Conservation (phyloP, 192 early-diverging fungal genomes). For the Coemansia sp. region DNA sequence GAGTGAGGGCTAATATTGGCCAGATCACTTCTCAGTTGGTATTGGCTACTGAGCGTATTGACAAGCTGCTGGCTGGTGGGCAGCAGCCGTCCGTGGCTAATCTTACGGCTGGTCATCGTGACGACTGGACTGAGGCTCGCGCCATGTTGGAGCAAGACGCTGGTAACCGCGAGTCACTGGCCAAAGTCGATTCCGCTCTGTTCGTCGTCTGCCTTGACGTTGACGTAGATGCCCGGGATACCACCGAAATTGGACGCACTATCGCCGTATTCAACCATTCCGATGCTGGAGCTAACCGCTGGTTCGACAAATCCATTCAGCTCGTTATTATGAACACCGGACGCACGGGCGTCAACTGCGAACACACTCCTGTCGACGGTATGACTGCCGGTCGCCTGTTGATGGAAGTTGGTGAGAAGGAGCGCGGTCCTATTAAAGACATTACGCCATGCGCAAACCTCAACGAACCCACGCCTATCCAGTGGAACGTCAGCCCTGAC, state of each 20-base stretch:
- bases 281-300: conserved; percentile 78
- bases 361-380: conserved; percentile 94
- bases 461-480: conserved; percentile 63
- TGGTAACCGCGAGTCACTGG: conserved; percentile 61
- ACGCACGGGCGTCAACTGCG: conserved; percentile 90
- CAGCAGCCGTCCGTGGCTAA: conserved; percentile 66
- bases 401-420: conserved; percentile 65
- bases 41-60: conserved; percentile 18
- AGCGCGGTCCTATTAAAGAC: conserved; percentile 27
- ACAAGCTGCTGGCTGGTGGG: conserved; percentile 11
- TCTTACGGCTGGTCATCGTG: conserved; percentile 86
- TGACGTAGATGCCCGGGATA: conserved; percentile 61
- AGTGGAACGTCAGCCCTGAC: conserved; percentile 68
- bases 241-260: conserved; percentile 63
- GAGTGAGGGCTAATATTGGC: conserved; percentile 62
- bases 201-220: conserved; percentile 90
- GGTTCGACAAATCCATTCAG: conserved; percentile 97
- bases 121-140: conserved; percentile 79
- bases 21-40: conserved; percentile 50
- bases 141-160: conserved; percentile 48
- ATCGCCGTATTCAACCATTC: conserved; percentile 82
- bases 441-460: conserved; percentile 36
- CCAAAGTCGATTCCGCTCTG: conserved; percentile 74
- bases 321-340: conserved; percentile 84
- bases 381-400: conserved; percentile 84